Evolutionary conservation across 2,329 filamentous ascomycete species (phyloP).

Genomic region (Ciborinia camelliae): DNA sequence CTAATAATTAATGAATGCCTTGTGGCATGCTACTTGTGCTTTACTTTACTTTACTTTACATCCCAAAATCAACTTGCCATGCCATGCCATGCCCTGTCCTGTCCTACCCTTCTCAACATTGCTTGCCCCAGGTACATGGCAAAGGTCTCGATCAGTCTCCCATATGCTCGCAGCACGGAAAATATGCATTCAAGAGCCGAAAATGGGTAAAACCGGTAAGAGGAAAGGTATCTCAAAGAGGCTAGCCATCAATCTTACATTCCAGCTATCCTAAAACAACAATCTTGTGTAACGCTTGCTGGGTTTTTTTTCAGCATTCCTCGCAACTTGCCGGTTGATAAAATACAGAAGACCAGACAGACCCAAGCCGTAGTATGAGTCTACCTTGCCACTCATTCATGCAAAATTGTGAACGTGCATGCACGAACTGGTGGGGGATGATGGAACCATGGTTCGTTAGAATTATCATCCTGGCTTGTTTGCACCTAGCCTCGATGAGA

Average conservation of each 20-base stretch:
- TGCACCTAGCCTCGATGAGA: constrained; percentile 30
- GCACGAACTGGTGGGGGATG: constrained; percentile 38
- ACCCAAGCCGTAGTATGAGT: not conserved
- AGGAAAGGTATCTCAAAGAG: not conserved
- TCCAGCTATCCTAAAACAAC: constrained; percentile 7
- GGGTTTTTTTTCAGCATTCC: constrained; percentile 15
- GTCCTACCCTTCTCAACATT: not conserved
- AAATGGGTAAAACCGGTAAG: not conserved
- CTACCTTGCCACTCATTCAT: not conserved
- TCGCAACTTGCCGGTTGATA: not conserved
- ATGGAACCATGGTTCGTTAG: constrained; percentile 20
- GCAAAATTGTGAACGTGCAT: constrained; percentile 2
- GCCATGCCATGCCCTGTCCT: no score
- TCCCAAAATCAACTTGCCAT: not conserved
- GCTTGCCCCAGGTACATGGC: not conserved
- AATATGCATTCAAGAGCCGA: not conserved
- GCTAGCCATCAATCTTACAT: constrained; percentile 5
- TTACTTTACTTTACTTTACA: not conserved
- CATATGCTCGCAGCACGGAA: not conserved
- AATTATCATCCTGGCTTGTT: constrained; percentile 28
- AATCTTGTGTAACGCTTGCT: not conserved
- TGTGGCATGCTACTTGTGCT: not conserved
- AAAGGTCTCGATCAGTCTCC: not conserved
- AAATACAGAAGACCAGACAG: not conserved
- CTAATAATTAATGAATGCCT: not conserved